A percentile compares a stretch with the other conserved stretches of the same genome.
Evolutionary conservation across 441 rosid species (phyloP).

Genomic region (Pelargonium australe): DNA sequence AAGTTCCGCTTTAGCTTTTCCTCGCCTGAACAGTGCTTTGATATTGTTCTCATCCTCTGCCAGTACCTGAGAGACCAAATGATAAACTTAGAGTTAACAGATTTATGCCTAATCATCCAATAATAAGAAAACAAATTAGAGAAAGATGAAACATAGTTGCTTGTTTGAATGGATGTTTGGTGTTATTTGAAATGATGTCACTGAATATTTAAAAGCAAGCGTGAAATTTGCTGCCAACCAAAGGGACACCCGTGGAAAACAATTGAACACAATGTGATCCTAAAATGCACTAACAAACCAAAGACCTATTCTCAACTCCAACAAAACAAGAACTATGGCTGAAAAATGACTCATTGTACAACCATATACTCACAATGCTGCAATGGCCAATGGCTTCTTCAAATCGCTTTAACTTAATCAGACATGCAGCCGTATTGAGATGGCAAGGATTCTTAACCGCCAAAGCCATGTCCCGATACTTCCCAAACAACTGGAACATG

Average conservation of each 20-base stretch:
- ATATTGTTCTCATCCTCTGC: constrained; percentile 81
- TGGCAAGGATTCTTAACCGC: constrained; percentile 97
- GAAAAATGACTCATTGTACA: not conserved
- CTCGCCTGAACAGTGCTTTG: constrained; percentile 85
- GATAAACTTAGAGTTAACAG: not conserved
- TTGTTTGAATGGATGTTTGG: not conserved
- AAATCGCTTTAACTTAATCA: constrained; percentile 72
- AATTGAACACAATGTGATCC: not conserved
- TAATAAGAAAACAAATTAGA: not conserved
- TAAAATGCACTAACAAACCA: not conserved
- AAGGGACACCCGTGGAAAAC: not conserved
- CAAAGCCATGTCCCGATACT: constrained; percentile 89
- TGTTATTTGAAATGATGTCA: not conserved
- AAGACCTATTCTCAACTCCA: not conserved
- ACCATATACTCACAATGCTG: constrained; percentile 47
- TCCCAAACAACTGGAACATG: constrained; percentile 94
- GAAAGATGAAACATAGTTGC: not conserved
- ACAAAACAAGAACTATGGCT: not conserved
- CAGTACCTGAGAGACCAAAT: constrained; percentile 47
- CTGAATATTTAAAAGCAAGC: not conserved
- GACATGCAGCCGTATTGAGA: constrained; percentile 81
- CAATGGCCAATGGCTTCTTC: constrained; percentile 89
- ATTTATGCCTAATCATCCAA: not conserved
- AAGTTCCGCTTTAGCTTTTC: constrained; percentile 82
- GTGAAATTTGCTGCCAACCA: not conserved